Percentiles rank a stretch among this genome's conserved stretches.
These are phyloP conservation scores for Epichloe glyceriae DNA, from an alignment of 2,329 filamentous ascomycete species.

Conservation along the genomic window DNA sequence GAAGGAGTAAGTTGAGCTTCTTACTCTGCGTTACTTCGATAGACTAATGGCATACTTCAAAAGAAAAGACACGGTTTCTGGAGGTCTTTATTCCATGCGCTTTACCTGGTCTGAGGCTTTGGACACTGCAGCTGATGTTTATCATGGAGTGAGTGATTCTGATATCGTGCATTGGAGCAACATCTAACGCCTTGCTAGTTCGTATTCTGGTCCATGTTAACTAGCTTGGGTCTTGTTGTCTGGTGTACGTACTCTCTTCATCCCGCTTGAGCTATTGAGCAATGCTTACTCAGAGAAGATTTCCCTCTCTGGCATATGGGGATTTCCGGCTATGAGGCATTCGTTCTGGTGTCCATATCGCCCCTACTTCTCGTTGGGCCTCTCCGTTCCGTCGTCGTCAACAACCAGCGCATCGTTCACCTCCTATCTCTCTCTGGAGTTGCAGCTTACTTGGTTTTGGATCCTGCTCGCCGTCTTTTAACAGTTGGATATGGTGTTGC, in stretches of 20 bases:
- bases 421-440: slow-evolving; percentile 68
- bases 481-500: slow-evolving; percentile 68
- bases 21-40: background rate
- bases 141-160: slow-evolving; percentile 62
- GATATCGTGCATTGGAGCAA: background rate
- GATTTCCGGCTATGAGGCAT: slow-evolving; percentile 86
- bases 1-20: slow-evolving; percentile 52
- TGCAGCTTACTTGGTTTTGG: slow-evolving; percentile 61
- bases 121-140: slow-evolving; percentile 77
- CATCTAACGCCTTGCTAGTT: slow-evolving; percentile 41
- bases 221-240: slow-evolving; percentile 73
- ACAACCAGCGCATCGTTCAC: slow-evolving; percentile 58
- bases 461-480: slow-evolving; percentile 65
- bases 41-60: slow-evolving; percentile 1
- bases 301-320: slow-evolving; percentile 99
- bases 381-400: slow-evolving; percentile 53
- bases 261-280: background rate
- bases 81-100: slow-evolving; percentile 52
- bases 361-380: slow-evolving; percentile 65
- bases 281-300: slow-evolving; percentile 33
- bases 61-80: slow-evolving; percentile 65
- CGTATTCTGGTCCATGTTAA: slow-evolving; percentile 91
- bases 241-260: slow-evolving; percentile 59
- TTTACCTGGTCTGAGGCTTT: slow-evolving; percentile 66
- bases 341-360: slow-evolving; percentile 74